phyloP scores from a whole-genome alignment of 352 stramenopile genomes.

The Pythium diclinum region DNA sequence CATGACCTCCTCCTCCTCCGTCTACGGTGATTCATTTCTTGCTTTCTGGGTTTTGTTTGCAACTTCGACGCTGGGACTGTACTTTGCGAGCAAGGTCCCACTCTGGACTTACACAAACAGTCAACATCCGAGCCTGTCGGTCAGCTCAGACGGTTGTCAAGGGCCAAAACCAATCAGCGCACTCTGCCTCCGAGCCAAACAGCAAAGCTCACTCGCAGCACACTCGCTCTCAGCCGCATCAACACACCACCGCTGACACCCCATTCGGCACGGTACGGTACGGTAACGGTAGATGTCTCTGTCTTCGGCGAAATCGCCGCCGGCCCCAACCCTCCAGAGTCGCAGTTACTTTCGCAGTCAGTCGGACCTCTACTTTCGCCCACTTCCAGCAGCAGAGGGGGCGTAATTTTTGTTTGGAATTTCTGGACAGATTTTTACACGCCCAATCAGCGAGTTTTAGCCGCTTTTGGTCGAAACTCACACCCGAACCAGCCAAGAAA shows the following conservation, averaged over 20 bases:
- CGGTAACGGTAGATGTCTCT: background rate
- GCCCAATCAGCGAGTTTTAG: slow-evolving; percentile 8
- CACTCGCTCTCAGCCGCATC: background rate
- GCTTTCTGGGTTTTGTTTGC: slow-evolving; percentile 4
- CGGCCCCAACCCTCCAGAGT: background rate
- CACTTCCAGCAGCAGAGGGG: background rate
- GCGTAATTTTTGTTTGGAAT: background rate
- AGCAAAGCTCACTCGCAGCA: background rate
- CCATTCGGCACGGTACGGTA: too few species aligned
- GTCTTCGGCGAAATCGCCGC: background rate
- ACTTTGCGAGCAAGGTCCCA: background rate
- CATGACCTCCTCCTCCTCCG: background rate
- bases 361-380: background rate
- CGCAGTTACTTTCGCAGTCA: background rate
- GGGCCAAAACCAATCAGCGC: background rate
- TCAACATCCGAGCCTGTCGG: background rate
- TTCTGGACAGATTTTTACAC: slow-evolving; percentile 5
- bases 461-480: slow-evolving; percentile 2
- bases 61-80: background rate
- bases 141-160: background rate
- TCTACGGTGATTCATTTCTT: slow-evolving; percentile 1
- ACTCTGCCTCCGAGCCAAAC: background rate
- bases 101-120: slow-evolving; percentile 1
- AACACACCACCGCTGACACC: background rate
- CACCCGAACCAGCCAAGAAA: background rate